phyloP scores from a whole-genome alignment of 1,284 basidiomycete genomes.

The Leccinum solheimii region DNA sequence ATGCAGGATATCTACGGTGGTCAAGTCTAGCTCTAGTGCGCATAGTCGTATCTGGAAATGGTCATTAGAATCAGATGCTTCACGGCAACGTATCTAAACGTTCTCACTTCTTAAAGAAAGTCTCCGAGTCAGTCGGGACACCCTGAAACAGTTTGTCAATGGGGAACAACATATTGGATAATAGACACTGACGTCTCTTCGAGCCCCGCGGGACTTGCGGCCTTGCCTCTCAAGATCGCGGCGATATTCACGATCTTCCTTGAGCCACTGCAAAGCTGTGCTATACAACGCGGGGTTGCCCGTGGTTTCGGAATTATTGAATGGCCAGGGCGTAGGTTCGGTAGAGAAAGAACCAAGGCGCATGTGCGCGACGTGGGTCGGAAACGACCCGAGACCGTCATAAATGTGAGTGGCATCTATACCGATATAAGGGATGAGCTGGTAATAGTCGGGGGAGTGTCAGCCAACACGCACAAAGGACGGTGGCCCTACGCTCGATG shows the following conservation, averaged over 20 bases:
- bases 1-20: not conserved
- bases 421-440: conserved; percentile 7
- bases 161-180: not conserved
- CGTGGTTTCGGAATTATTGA: conserved; percentile 16
- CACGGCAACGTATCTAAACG: conserved; percentile 5
- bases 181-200: conserved; percentile 50
- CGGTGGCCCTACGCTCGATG: conserved; percentile 79
- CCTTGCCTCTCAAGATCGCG: conserved; percentile 59
- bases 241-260: conserved; percentile 73
- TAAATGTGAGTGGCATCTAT: conserved; percentile 95
- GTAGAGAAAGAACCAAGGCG: conserved; percentile 75
- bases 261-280: conserved; percentile 82
- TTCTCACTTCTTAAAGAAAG: conserved; percentile 86
- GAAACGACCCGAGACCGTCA: conserved; percentile 84
- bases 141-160: conserved; percentile 33
- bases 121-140: conserved; percentile 77
- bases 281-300: conserved; percentile 54
- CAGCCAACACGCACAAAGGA: conserved; percentile 70
- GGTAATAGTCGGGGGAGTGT: not conserved
- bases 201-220: conserved; percentile 70
- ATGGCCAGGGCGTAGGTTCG: conserved; percentile 69
- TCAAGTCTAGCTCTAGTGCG: conserved; percentile 37
- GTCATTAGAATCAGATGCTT: conserved; percentile 1
- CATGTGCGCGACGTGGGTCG: conserved; percentile 90
- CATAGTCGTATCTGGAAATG: conserved; percentile 66